Base-by-base conservation (phyloP, 208 protist genomes). In the Crithidia sp. region DNA sequence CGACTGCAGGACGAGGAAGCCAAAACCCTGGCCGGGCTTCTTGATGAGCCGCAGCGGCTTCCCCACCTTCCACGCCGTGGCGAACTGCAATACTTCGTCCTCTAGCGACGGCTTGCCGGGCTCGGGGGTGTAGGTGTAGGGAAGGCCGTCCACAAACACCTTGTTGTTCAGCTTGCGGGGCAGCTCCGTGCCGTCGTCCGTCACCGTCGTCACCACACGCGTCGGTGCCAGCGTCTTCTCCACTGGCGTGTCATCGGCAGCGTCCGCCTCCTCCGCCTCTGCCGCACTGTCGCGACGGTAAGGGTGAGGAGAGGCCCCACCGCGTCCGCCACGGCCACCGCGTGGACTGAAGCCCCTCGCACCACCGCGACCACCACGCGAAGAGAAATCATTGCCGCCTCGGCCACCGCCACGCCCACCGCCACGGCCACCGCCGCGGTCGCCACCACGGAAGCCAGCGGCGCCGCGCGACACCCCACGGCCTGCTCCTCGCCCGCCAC, bases 81-180 rank as follows among this genome's bases (percentile, higher is more conserved):
- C 85, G 76, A 97, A 95, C 81, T 94, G 85, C 54, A 88, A 76
- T 17, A 97, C 61, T 79, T 95, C 90, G 16, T 94, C 93, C 79
- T 97, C 89, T 16, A 97, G 75, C 13, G 79, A 82, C 4, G 87
- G 67, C 71, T 85, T 78, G 10, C 86, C 87, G 17, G 83, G 68
- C 67, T 82, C 81, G 13, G 71, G 43, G 61, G 83, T 67, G 80
- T 93, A 83, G 16, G 86, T 84, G 76, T 93, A 97, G 19, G 93
- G 93, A 60, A 97, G 85, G 36, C 93, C 93, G 58, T 97, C 93
- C 56, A 97, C 88, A 68, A 97, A 97, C 2, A 97, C 86, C 70
- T 94, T 94, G 67, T 83, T 95, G 85, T 97, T 97, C 19, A 97
- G 82, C 70, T 87, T 86, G 63, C 81, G 82, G 0, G 93, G 93